Evolutionary conservation across 371 early-diverging fungal genomes (phyloP), one percentile per base, ranked within the genome.

Genomic region (Lichtheimia ornata): DNA sequence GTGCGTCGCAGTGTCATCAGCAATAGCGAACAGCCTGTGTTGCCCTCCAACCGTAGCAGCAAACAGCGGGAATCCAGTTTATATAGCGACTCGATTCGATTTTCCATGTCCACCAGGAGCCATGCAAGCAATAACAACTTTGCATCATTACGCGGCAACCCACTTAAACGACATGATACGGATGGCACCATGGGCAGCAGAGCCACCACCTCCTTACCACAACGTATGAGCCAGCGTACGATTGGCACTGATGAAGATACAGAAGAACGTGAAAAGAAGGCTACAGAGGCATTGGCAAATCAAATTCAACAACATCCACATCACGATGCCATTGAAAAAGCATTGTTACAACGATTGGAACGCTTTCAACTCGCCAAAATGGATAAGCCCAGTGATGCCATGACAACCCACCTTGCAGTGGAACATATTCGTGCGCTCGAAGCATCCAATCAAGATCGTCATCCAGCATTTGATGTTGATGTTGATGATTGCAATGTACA

Each of bases 361-460:
- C 62, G 74, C 15, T 66, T 69, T 44, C 61, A 63, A 40, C 20
- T 72, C 5, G 50, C 59, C 6, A 45, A 72, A 20, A 51, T 56
- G 18, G 63, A 66, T n/a, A 60, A 62, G 9, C 79, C 79, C 4
- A 74, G 79, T 43, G 68, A 79, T 62, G 58, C 66, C 18, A 66
- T 76, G 20, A 70, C 79, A 50, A 54, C 60, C 47, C 65, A 62
- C 30, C 50, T 79, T 54, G 74, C 72, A 18, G 40, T 59, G 15
- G 79, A 76, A 50, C 79, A 79, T 63, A 65, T 76, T 15, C 64
- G 76, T 18, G 79, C 79, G 0, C 61, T 79, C 25, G 70, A 73
- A 61, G 41, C 55, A n/a, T 64, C 73, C 17, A 41, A 27, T 40
- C 45, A n/a, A 55, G 18, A n/a, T n/a, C 56, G n/a, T 0, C 56